Evolutionary conservation across 2,329 filamentous ascomycete genomes (phyloP).

Genomic region (Zopfia rhizophila): DNA sequence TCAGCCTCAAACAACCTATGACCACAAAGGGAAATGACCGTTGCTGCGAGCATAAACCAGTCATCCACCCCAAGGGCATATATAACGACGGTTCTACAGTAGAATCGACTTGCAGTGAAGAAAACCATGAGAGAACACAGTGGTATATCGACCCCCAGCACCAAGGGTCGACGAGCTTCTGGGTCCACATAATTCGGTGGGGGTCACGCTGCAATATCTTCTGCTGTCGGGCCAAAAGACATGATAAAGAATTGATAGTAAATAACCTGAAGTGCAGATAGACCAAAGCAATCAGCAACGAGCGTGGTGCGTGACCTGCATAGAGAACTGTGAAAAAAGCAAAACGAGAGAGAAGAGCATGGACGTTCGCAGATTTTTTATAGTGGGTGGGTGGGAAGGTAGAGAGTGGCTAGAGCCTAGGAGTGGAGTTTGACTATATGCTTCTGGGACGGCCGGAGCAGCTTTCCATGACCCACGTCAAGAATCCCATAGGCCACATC

Average conservation of each 20-base stretch:
- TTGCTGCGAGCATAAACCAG: constrained; percentile 39
- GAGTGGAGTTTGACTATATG: too few species aligned
- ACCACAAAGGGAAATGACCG: constrained; percentile 18
- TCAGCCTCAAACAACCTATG: neutral
- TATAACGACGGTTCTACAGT: constrained; percentile 37
- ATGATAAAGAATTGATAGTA: constrained; percentile 1
- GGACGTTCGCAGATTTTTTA: too few species aligned
- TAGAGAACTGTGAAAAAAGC: too few species aligned
- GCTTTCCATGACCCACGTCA: too few species aligned
- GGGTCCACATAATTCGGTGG: constrained; percentile 44
- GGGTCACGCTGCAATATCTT: constrained; percentile 38
- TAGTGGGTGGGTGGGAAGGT: too few species aligned
- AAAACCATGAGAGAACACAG: constrained; percentile 3
- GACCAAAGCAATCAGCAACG: too few species aligned
- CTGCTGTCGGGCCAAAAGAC: constrained; percentile 33
- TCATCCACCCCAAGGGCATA: constrained; percentile 37
- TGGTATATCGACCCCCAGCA: constrained; percentile 36
- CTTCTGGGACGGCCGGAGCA: too few species aligned
- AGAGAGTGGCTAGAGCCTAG: too few species aligned
- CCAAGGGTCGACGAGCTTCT: constrained; percentile 30
- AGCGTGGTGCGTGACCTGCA: too few species aligned
- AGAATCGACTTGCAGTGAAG: constrained; percentile 17
- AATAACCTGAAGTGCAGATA: too few species aligned
- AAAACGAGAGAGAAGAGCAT: too few species aligned
- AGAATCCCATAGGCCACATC: too few species aligned